Evolutionary conservation across 2,329 filamentous ascomycete species (phyloP), one percentile per base, ranked within the genome.

Genomic region (Fusarium ambrosium): DNA sequence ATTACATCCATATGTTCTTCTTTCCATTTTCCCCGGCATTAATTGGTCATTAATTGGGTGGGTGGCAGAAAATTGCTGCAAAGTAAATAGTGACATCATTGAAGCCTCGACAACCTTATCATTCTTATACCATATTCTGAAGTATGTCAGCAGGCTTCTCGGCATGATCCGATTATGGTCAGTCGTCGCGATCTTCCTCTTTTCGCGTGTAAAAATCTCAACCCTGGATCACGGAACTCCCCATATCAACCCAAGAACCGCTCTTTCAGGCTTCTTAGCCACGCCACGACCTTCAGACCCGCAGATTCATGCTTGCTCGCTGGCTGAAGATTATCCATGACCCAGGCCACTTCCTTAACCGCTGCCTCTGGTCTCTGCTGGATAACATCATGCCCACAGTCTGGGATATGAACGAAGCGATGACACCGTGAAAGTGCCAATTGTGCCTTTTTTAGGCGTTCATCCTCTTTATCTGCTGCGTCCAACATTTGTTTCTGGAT

Each of bases 401-500:
- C 76, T 0, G 76, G 68, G 2, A 78, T 29, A 37, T 78, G 76
- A 2, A 78, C 32, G 56, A 78, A 78, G 10, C 43, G 68, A 20
- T 65, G 63, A 3, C 75, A 71, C 1, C 53, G 37, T 2, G 76
- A 78, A 1, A 78, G 59, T 4, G 62, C 66, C 3, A 78, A 6
- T 16, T 78, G 76, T 0, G 65, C 69, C 13, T 64, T 78, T 16
- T 78, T 78, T 7, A 78, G 9, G 4, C 64, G 72, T 27, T 78
- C 76, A 2, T 78, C 76, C 9, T 78, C 76, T 4, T 66, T 64
- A 11, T 77, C 73, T 1, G 48, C 65, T 6, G 59, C 68, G 6
- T 77, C 68, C 2, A 78, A 4, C 1, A 78, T 34, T 32, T 67
- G 45, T 13, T 69, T 77, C 20, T 75, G 74, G 1, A 62, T 53